Evolutionary conservation across 2,329 filamentous ascomycete species (phyloP).

Genomic region (Cercospora berteroae): DNA sequence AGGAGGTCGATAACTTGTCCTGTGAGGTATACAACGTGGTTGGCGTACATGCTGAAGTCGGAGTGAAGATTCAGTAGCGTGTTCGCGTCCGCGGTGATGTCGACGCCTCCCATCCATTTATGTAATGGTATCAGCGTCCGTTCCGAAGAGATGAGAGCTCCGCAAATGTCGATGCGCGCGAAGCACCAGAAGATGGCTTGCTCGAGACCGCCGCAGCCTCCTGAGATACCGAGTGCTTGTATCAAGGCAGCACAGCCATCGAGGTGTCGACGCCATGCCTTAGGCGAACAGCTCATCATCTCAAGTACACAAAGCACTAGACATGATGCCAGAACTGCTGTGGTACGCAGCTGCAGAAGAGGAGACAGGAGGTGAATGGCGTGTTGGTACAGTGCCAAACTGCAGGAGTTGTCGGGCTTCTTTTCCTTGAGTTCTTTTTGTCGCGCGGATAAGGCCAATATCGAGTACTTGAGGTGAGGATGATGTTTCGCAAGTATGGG

Average conservation of each 20-base stretch:
- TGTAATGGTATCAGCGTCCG: conserved; percentile 51
- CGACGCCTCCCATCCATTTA: conserved; percentile 48
- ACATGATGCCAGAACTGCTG: conserved; percentile 49
- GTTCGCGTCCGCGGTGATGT: conserved; percentile 40
- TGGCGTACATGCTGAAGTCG: conserved; percentile 57
- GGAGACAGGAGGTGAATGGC: conserved; percentile 49
- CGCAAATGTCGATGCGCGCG: conserved; percentile 58
- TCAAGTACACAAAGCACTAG: conserved; percentile 51
- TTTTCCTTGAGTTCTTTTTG: conserved; percentile 54
- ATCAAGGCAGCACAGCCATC: conserved; percentile 58
- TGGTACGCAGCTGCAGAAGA: conserved; percentile 45
- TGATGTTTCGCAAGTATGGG: conserved; percentile 51
- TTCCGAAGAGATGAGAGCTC: conserved; percentile 55
- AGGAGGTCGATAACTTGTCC: conserved; percentile 45
- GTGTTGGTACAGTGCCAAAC: conserved; percentile 55
- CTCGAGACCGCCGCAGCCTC: conserved; percentile 51
- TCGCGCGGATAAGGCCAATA: conserved; percentile 55
- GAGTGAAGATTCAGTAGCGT: conserved; percentile 38
- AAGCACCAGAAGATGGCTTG: conserved; percentile 61
- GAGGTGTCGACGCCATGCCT: conserved; percentile 56
- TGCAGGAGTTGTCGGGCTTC: conserved; percentile 48
- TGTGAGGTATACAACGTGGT: conserved; percentile 58
- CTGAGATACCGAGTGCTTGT: conserved; percentile 52
- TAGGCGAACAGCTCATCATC: conserved; percentile 50
- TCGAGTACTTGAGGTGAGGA: conserved; percentile 48